These are phyloP conservation scores for Claviceps sp. DNA, from an alignment of 2,329 filamentous ascomycete species.

Conservation along the genomic window DNA sequence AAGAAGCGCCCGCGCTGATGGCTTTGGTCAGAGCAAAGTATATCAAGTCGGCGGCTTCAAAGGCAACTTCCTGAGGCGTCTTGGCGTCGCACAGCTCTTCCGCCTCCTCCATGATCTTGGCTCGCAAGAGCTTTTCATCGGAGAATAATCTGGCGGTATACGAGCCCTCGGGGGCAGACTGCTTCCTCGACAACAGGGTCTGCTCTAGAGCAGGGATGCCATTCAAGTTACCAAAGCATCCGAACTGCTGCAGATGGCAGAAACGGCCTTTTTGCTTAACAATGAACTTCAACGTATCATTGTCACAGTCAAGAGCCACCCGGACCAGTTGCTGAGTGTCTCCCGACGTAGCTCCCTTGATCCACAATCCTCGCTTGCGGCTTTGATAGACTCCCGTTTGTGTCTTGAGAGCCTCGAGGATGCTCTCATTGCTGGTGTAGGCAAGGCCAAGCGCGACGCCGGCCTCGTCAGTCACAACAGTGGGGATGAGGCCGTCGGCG, in stretches of 20 bases:
- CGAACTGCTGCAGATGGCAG: constrained; percentile 84
- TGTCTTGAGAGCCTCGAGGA: constrained; percentile 72
- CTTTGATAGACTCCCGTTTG: constrained; percentile 83
- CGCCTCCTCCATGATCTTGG: constrained; percentile 98
- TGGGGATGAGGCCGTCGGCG: constrained; percentile 72
- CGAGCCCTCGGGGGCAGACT: constrained; percentile 72
- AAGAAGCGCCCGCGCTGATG: constrained; percentile 65
- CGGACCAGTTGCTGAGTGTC: constrained; percentile 83
- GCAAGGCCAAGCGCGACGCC: constrained; percentile 78
- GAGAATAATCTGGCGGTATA: constrained; percentile 91
- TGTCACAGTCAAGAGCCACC: constrained; percentile 82
- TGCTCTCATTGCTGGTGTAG: constrained; percentile 86
- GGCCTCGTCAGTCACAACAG: constrained; percentile 79
- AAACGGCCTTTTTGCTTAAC: constrained; percentile 86
- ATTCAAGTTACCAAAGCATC: constrained; percentile 77
- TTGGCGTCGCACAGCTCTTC: constrained; percentile 85
- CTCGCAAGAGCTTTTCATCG: constrained; percentile 75
- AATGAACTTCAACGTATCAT: constrained; percentile 79
- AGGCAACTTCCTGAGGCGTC: constrained; percentile 71
- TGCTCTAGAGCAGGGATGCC: constrained; percentile 79
- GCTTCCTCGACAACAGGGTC: constrained; percentile 70
- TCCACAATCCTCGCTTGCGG: constrained; percentile 87
- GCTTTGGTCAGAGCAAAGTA: constrained; percentile 94
- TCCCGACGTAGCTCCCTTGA: constrained; percentile 89
- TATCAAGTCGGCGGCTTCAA: constrained; percentile 87